These are phyloP conservation scores for Puccinia coronata DNA, from an alignment of 1,284 basidiomycete species.

Conservation along the genomic window DNA sequence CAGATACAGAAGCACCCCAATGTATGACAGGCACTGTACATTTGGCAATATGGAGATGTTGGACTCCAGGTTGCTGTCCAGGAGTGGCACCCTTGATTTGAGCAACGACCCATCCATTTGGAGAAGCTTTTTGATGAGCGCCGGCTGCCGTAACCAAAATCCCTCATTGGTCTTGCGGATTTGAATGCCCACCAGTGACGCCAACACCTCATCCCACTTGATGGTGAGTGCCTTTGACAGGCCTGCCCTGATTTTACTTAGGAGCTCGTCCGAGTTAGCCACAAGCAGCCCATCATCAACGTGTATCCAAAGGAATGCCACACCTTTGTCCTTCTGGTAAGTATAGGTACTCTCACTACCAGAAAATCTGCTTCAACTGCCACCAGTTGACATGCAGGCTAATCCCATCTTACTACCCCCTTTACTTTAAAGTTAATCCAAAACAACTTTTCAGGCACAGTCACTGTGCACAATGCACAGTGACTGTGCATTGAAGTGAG, in stretches of 20 bases:
- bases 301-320: not conserved
- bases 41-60: not conserved
- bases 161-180: not conserved
- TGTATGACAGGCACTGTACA: not conserved
- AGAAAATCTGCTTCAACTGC: too few relatives aligned
- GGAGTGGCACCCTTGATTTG: not conserved
- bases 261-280: not conserved
- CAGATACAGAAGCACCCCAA: not conserved
- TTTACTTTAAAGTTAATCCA: too few relatives aligned
- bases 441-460: too few relatives aligned
- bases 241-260: not conserved
- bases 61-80: not conserved
- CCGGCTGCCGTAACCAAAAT: not conserved
- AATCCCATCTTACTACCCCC: too few relatives aligned
- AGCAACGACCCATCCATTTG: not conserved
- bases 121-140: not conserved
- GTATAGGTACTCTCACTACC: conserved; percentile 10
- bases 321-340: not conserved
- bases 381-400: too few relatives aligned
- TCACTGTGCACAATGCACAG: too few relatives aligned
- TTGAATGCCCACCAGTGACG: not conserved
- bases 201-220: not conserved
- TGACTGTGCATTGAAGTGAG: too few relatives aligned
- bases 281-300: not conserved
- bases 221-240: not conserved